phyloP scores from a whole-genome alignment of 106 monocot genomes.

The Dendrobium catenatum region DNA sequence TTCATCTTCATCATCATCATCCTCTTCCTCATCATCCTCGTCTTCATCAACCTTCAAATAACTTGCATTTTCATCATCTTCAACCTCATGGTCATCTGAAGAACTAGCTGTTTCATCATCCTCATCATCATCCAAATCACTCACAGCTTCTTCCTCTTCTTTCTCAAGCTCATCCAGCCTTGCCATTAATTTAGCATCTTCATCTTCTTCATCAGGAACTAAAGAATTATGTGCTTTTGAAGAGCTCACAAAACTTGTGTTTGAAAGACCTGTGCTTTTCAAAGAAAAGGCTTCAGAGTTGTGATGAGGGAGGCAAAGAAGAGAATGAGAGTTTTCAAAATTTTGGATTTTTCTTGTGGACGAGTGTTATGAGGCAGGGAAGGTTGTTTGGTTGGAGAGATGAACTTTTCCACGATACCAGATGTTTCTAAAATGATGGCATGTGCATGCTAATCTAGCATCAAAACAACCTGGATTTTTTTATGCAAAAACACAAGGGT shows the following conservation, averaged over 20 bases:
- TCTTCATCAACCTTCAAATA: background rate
- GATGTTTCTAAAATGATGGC: background rate
- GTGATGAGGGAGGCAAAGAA: background rate
- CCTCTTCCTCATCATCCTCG: conserved; percentile 17
- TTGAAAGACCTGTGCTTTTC: background rate
- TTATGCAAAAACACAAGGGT: background rate
- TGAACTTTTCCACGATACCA: background rate
- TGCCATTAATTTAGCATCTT: conserved; percentile 58
- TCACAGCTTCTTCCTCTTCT: conserved; percentile 57
- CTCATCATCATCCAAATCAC: conserved; percentile 25
- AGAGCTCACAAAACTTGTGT: background rate
- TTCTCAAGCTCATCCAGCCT: conserved; percentile 77
- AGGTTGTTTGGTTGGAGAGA: background rate
- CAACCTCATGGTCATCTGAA: conserved; percentile 7
- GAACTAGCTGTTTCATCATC: conserved; percentile 12
- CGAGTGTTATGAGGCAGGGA: background rate
- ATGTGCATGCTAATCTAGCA: background rate
- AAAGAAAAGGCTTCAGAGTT: conserved; percentile 1
- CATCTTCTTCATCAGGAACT: conserved; percentile 39
- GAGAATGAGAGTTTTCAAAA: background rate
- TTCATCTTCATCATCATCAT: conserved; percentile 15
- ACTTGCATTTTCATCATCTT: conserved; percentile 19
- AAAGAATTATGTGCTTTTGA: background rate
- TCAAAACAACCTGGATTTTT: background rate
- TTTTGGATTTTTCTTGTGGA: background rate